Evolutionary conservation across 768 basidiomycete genomes (phyloP).

Genomic region (Vararia minispora): DNA sequence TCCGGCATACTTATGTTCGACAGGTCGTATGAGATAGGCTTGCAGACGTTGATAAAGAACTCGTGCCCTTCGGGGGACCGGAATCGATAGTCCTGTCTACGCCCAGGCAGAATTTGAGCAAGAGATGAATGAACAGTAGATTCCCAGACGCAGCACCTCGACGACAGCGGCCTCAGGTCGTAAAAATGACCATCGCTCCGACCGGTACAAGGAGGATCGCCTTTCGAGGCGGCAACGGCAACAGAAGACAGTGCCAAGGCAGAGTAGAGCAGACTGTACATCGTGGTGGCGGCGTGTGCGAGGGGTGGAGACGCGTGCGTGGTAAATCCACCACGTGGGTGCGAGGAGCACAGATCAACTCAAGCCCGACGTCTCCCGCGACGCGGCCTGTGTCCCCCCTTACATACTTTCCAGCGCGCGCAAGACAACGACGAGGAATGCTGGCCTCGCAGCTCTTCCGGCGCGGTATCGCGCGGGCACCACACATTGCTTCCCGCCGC

Average conservation of each 20-base stretch:
- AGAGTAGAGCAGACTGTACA: not conserved
- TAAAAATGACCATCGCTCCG: slow-evolving; percentile 49
- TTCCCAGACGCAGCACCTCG: slow-evolving; percentile 29
- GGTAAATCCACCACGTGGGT: no score
- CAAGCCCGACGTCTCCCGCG: not conserved
- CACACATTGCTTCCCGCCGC: slow-evolving; percentile 22
- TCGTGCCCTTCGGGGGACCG: slow-evolving; percentile 33
- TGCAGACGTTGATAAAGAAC: slow-evolving; percentile 57
- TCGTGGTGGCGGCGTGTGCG: no score
- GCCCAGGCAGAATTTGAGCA: slow-evolving; percentile 9
- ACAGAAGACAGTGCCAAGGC: not conserved
- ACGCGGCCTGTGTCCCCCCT: no score
- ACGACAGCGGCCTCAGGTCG: slow-evolving; percentile 51
- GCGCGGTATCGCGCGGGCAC: slow-evolving; percentile 37
- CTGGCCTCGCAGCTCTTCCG: slow-evolving; percentile 62
- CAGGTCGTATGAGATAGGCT: slow-evolving; percentile 39
- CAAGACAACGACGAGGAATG: no score
- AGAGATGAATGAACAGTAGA: not conserved
- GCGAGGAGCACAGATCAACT: no score
- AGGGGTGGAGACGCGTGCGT: no score
- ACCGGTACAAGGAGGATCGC: slow-evolving; percentile 51
- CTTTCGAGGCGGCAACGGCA: slow-evolving; percentile 16
- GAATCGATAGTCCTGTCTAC: slow-evolving; percentile 56
- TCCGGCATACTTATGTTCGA: slow-evolving; percentile 47
- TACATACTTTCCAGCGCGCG: no score